Conservation (phyloP, 768 basidiomycete species). For the Suillus subalutaceus region DNA sequence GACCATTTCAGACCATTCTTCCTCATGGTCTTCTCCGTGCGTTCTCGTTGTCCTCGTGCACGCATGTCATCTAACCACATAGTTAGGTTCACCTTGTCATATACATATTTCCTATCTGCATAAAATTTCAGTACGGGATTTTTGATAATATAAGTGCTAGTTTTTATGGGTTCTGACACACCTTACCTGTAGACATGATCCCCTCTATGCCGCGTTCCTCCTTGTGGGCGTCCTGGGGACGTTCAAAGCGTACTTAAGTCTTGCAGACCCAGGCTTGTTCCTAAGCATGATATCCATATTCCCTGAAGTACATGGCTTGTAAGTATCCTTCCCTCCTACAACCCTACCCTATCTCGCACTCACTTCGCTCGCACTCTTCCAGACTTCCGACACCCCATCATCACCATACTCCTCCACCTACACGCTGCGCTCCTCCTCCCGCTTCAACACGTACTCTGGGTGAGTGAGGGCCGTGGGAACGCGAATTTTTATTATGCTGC, state of each 20-base stretch:
- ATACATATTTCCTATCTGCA: conserved; percentile 81
- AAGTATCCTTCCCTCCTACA: conserved; percentile 32
- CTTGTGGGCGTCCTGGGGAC: conserved; percentile 78
- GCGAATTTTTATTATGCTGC: conserved; percentile 99
- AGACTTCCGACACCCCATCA: conserved; percentile 87
- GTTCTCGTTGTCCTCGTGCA: conserved; percentile 25
- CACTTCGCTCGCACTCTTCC: conserved; percentile 4
- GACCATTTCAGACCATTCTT: conserved; percentile 97
- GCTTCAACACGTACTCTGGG: conserved; percentile 91
- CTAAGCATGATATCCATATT: conserved; percentile 79
- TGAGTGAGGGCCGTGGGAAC: conserved; percentile 89
- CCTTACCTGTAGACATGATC: conserved; percentile 64
- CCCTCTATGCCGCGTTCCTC: conserved; percentile 77
- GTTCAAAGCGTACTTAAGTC: conserved; percentile 91
- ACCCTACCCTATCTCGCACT: neutral
- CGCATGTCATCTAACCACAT: neutral
- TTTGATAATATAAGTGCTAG: neutral
- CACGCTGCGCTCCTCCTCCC: conserved; percentile 88
- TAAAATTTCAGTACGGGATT: conserved; percentile 77
- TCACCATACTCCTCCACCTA: conserved; percentile 79
- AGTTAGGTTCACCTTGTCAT: conserved; percentile 78
- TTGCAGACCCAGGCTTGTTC: conserved; percentile 89
- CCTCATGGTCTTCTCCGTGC: conserved; percentile 88
- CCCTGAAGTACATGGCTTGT: conserved; percentile 85
- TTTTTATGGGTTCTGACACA: neutral